Base-by-base conservation (phyloP, 441 rosid species). In the Melastoma candidum region DNA sequence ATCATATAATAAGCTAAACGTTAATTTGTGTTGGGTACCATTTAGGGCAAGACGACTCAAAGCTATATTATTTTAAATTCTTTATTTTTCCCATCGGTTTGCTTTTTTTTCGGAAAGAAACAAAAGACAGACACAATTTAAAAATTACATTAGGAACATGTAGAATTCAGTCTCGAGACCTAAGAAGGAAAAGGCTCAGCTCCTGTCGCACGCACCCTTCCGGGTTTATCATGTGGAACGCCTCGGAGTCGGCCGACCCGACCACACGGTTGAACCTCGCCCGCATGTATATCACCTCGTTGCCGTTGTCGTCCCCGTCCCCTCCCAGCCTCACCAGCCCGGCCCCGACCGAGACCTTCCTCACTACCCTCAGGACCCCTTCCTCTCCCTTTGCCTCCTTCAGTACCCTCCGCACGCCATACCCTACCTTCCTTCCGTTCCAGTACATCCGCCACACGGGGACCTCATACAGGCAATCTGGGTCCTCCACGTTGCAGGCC, bases 181-280 rank as follows among this genome's bases (percentile, higher is more conserved):
- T 74, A 36, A 87, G 55, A 7, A 87, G 70, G 54, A 87, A 87
- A 39, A 87, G 73, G 63, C 93, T 84, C 53, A 87, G 87, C 48
- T 84, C 87, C 53, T 82, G 96, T 11, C 81, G 90, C 8, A 75
- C 62, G 55, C 84, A 74, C 12, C 90, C 87, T 24, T 55, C 81
- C 1, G 93, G 96, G 67, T 82, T 80, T 43, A 84, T 76, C 96
- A 87, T 82, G 51, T 87, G 85, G 58, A 84, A 87, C 4, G 93
- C 77, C 61, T 84, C 83, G 1, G 90, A 84, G 52, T 84, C 87
- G 52, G 61, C 71, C 6, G 96, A 87, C 0, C 96, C 96, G 43
- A 74, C 63, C 8, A 84, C 96, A 57, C 96, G 71, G 32, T 87
- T 74, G 51, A 87, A 87, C 47, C 68, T 74, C 2, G 93, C 93